phyloP scores from a whole-genome alignment of 2,329 filamentous ascomycete species.

The Claviceps capensis region DNA sequence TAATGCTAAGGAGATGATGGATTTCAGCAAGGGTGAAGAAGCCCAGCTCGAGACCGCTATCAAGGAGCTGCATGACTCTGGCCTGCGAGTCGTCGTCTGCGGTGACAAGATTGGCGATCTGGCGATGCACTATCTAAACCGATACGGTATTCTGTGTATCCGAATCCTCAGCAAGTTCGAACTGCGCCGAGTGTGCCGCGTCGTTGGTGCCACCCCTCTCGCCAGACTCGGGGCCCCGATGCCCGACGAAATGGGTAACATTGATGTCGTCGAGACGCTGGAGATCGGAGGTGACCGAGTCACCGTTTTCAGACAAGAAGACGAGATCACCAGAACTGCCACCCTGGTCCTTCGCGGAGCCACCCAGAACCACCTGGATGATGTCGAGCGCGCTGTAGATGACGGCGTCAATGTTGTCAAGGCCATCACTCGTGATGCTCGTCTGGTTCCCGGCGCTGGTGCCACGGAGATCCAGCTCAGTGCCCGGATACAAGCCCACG shows the following conservation, averaged over 20 bases:
- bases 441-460: constrained; percentile 85
- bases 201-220: constrained; percentile 91
- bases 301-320: constrained; percentile 95
- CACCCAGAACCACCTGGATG: constrained; percentile 95
- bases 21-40: constrained; percentile 97
- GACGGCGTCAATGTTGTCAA: constrained; percentile 98
- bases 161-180: constrained; percentile 98
- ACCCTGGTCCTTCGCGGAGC: constrained; percentile 90
- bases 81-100: constrained; percentile 80
- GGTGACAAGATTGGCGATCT: constrained; percentile 92
- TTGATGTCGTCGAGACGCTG: constrained; percentile 91
- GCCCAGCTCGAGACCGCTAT: constrained; percentile 76
- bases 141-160: constrained; percentile 89
- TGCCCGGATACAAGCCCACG: constrained; percentile 79
- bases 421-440: constrained; percentile 85
- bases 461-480: constrained; percentile 90
- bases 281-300: constrained; percentile 97
- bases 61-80: constrained; percentile 92
- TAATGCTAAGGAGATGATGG: constrained; percentile 96
- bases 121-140: constrained; percentile 94
- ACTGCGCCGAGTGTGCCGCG: constrained; percentile 83
- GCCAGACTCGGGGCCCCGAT: constrained; percentile 92
- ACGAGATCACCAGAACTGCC: constrained; percentile 80
- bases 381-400: constrained; percentile 91
- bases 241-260: constrained; percentile 97